Conservation (phyloP, 129 eudicot genomes). For the Ambrosia artemisiifolia region DNA sequence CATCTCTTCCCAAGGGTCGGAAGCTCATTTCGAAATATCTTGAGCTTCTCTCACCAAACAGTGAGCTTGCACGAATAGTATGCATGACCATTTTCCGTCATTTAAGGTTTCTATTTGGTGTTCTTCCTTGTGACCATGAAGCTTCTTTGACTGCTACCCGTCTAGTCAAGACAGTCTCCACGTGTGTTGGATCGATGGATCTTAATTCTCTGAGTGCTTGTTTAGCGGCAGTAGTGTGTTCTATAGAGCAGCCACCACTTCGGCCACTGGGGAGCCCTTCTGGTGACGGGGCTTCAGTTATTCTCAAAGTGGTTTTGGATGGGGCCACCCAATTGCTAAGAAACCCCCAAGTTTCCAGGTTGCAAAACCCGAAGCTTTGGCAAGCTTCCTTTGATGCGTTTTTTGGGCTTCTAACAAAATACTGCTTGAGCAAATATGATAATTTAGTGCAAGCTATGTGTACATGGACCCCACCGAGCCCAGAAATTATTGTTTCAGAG, state of each 20-base stretch:
- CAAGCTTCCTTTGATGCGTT: slow-evolving; percentile 89
- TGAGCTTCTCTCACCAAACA: slow-evolving; percentile 61
- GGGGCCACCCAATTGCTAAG: slow-evolving; percentile 55
- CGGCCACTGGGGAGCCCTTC: slow-evolving; percentile 85
- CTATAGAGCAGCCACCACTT: slow-evolving; percentile 92
- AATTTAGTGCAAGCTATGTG: slow-evolving; percentile 64
- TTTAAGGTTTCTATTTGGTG: slow-evolving; percentile 74
- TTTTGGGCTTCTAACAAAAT: slow-evolving; percentile 75
- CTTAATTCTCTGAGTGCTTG: slow-evolving; percentile 88
- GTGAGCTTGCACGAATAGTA: slow-evolving; percentile 79
- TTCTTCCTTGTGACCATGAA: slow-evolving; percentile 56
- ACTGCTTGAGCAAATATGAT: slow-evolving; percentile 78
- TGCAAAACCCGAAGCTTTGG: slow-evolving; percentile 76
- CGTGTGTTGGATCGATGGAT: slow-evolving; percentile 77
- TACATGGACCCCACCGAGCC: slow-evolving; percentile 34
- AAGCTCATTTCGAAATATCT: slow-evolving; percentile 71
- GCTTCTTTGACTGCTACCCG: slow-evolving; percentile 40
- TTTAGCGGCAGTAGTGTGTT: slow-evolving; percentile 96
- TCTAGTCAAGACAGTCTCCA: slow-evolving; percentile 52
- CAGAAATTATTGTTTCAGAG: slow-evolving; percentile 46
- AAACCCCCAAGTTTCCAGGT: slow-evolving; percentile 18
- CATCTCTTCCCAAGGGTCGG: slow-evolving; percentile 77
- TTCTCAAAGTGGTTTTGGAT: slow-evolving; percentile 68
- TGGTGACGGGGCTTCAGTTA: slow-evolving; percentile 80
- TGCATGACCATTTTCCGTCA: slow-evolving; percentile 96